phyloP scores from a whole-genome alignment of 1,284 basidiomycete species.

The Caloboletus firmus region DNA sequence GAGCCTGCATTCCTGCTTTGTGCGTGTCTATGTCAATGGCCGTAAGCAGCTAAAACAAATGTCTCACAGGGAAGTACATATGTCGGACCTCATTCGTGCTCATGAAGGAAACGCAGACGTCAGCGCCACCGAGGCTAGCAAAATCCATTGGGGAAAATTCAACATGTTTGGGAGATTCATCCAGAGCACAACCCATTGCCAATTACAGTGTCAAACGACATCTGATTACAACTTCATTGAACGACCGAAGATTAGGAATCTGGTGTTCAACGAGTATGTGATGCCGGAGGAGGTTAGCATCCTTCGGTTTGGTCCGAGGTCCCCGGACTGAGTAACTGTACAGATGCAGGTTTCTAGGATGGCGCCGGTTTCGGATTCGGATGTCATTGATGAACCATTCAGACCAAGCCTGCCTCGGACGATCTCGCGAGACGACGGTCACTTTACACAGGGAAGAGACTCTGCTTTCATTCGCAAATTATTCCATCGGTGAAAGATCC shows the following conservation, averaged over 20 bases:
- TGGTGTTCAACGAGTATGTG: slow-evolving; percentile 51
- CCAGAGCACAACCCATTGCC: slow-evolving; percentile 65
- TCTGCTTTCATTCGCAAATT: slow-evolving; percentile 36
- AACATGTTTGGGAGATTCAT: slow-evolving; percentile 82
- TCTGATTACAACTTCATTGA: slow-evolving; percentile 59
- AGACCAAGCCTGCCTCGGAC: slow-evolving; percentile 35
- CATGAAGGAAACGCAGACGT: slow-evolving; percentile 74
- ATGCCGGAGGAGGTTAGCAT: slow-evolving; percentile 64
- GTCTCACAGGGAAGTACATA: slow-evolving; percentile 71
- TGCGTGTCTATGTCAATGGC: slow-evolving; percentile 39
- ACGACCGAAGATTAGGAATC: slow-evolving; percentile 48
- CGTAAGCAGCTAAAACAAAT: slow-evolving; percentile 15
- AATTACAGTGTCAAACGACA: slow-evolving; percentile 63
- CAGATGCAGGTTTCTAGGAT: slow-evolving; percentile 64
- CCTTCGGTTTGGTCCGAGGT: neutral
- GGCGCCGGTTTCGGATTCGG: slow-evolving; percentile 45
- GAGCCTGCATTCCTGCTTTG: slow-evolving; percentile 80
- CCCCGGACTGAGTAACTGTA: slow-evolving; percentile 5
- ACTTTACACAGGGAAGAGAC: slow-evolving; percentile 34
- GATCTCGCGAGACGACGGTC: slow-evolving; percentile 34
- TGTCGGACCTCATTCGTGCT: slow-evolving; percentile 75
- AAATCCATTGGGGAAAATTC: slow-evolving; percentile 85
- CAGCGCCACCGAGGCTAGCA: slow-evolving; percentile 54
- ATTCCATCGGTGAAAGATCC: slow-evolving; percentile 31
- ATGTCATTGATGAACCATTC: slow-evolving; percentile 42